Evolutionary conservation across 768 basidiomycete species (phyloP).

Genomic region (Amanita jacksonii): DNA sequence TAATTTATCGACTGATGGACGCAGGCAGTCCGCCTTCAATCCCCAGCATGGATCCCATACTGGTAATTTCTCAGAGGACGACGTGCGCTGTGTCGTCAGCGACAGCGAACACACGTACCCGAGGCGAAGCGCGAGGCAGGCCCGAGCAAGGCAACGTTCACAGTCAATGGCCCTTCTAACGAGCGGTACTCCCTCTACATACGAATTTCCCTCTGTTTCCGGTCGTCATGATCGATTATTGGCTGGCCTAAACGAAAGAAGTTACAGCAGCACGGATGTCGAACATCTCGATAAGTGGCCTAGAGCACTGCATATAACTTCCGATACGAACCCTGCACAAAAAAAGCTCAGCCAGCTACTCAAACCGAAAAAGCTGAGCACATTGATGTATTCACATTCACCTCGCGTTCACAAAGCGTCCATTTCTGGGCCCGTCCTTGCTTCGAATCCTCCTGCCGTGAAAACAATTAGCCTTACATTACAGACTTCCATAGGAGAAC

Average conservation of each 20-base stretch:
- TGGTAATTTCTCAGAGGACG: constrained; percentile 1
- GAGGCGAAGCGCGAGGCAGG: neutral
- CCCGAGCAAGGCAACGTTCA: constrained; percentile 4
- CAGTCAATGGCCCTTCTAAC: constrained; percentile 5
- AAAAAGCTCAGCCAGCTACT: constrained; percentile 14
- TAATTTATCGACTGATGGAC: constrained; percentile 11
- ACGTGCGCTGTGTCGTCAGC: constrained; percentile 2
- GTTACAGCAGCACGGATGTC: neutral
- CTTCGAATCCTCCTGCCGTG: constrained; percentile 5
- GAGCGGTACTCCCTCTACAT: neutral
- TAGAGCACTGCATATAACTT: constrained; percentile 4
- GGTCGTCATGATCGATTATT: neutral
- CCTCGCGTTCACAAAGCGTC: constrained; percentile 15
- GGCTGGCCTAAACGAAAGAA: neutral
- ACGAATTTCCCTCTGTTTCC: constrained; percentile 5
- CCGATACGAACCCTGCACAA: constrained; percentile 1
- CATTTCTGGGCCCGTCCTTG: constrained; percentile 17
- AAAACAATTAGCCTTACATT: constrained; percentile 7
- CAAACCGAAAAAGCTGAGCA: constrained; percentile 14
- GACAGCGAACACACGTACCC: constrained; percentile 5
- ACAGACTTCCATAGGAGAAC: constrained; percentile 6
- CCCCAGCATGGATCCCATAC: constrained; percentile 1
- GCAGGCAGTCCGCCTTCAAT: constrained; percentile 6
- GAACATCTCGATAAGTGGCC: neutral
- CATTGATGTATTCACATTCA: constrained; percentile 10